These are phyloP conservation scores for Elongisporangium prolatum DNA, from an alignment of 352 stramenopile genomes.

Conservation along the genomic window DNA sequence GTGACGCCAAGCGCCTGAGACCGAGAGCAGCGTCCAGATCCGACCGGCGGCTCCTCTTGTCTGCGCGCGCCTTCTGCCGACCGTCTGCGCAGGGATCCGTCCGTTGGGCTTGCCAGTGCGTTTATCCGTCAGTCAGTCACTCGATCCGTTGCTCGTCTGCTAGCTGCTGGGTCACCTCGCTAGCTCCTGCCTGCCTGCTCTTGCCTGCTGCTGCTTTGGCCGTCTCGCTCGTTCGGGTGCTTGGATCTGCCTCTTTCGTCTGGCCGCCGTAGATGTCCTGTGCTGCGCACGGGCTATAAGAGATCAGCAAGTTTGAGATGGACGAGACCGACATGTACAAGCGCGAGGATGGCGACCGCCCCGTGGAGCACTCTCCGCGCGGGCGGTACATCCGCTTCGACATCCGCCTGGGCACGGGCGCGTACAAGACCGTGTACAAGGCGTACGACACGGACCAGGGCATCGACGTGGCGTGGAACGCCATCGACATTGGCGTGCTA, in stretches of 20 bases:
- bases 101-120: not conserved
- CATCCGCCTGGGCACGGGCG: constrained; percentile 72
- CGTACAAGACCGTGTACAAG: constrained; percentile 92
- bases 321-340: constrained; percentile 69
- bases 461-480: constrained; percentile 99
- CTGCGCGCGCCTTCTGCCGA: not conserved
- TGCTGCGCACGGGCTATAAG: not conserved
- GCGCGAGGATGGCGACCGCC: constrained; percentile 65
- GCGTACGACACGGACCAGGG: constrained; percentile 98
- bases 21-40: not conserved
- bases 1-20: not conserved
- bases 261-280: not conserved
- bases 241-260: not conserved
- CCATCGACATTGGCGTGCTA: constrained; percentile 96
- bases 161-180: not conserved
- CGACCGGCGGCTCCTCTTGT: not conserved
- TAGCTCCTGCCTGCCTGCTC: too few species aligned
- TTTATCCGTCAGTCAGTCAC: not conserved
- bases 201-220: too few species aligned
- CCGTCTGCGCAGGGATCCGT: not conserved
- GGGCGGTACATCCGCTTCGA: constrained; percentile 85
- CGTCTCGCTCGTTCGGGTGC: not conserved
- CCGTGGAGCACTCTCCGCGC: constrained; percentile 74
- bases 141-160: not conserved
- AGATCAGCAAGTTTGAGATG: constrained; percentile 20